A percentile compares a stretch with the other conserved stretches of the same genome.
Evolutionary conservation across 2,329 filamentous ascomycete species (phyloP).

Genomic region (Thelonectria rubi): DNA sequence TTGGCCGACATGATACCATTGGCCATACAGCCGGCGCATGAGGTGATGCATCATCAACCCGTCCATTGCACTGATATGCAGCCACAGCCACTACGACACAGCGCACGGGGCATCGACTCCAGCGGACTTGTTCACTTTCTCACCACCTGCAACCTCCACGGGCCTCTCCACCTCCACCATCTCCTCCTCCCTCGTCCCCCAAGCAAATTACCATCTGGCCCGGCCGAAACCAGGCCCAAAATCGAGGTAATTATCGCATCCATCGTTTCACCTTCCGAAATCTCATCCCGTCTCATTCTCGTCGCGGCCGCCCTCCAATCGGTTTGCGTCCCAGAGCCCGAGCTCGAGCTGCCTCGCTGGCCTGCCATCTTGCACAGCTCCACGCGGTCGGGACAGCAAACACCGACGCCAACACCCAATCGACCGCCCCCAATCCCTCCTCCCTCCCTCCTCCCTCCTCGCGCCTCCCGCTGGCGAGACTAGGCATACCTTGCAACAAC

Average conservation of each 20-base stretch:
- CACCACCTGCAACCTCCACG: neutral
- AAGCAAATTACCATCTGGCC: neutral
- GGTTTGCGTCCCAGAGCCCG: too few species aligned
- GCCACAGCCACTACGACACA: neutral
- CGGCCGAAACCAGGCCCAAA: neutral
- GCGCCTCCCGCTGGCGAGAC: too few species aligned
- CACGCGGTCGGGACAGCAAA: neutral
- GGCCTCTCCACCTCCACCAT: too few species aligned
- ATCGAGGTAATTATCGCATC: neutral
- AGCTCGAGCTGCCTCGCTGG: too few species aligned
- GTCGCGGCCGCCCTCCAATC: neutral
- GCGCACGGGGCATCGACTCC: neutral
- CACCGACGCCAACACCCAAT: neutral
- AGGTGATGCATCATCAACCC: neutral
- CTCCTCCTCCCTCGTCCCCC: too few species aligned
- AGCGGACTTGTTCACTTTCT: neutral
- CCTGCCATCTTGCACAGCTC: too few species aligned
- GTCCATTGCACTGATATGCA: neutral
- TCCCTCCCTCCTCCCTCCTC: neutral
- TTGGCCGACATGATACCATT: neutral
- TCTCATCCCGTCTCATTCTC: neutral
- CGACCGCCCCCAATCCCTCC: neutral
- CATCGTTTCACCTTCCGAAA: slow-evolving; percentile 1
- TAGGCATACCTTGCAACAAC: too few species aligned
- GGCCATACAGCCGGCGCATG: too few species aligned